Percentiles rank a stretch among this genome's conserved stretches.
phyloP scores from a whole-genome alignment of 2,329 filamentous ascomycete species.

The Tolypocladium ovalisporum region DNA sequence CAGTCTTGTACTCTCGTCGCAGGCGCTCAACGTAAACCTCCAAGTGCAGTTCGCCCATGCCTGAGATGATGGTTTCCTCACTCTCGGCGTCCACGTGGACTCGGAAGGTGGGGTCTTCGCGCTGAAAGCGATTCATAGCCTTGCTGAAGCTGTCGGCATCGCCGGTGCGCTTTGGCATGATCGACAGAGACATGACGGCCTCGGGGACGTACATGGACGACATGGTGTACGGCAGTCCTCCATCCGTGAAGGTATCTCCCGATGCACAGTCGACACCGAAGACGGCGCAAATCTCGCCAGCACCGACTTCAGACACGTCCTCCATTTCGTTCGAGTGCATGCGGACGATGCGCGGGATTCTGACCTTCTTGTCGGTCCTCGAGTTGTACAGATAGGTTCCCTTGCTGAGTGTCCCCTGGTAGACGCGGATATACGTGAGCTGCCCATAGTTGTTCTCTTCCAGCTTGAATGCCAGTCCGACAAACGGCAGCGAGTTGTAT shows the following conservation, averaged over 20 bases:
- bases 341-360: constrained; percentile 91
- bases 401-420: constrained; percentile 85
- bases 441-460: constrained; percentile 99
- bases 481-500: constrained; percentile 88
- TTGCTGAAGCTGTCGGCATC: constrained; percentile 94
- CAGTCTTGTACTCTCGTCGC: constrained; percentile 91
- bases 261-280: constrained; percentile 97
- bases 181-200: constrained; percentile 94
- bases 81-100: constrained; percentile 87
- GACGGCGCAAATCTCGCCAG: constrained; percentile 96
- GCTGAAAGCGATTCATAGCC: constrained; percentile 97
- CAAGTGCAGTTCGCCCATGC: constrained; percentile 95
- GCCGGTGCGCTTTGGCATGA: constrained; percentile 88
- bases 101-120: constrained; percentile 95
- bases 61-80: constrained; percentile 94
- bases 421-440: constrained; percentile 95
- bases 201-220: constrained; percentile 97
- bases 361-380: constrained; percentile 88
- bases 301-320: constrained; percentile 82
- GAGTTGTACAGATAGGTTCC: constrained; percentile 89
- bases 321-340: constrained; percentile 99
- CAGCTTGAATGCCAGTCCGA: constrained; percentile 94
- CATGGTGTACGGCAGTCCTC: constrained; percentile 86
- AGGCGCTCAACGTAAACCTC: constrained; percentile 98
- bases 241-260: constrained; percentile 96